Base-by-base conservation (phyloP, 1,284 basidiomycete species). In the Phellinidium pouzarii region DNA sequence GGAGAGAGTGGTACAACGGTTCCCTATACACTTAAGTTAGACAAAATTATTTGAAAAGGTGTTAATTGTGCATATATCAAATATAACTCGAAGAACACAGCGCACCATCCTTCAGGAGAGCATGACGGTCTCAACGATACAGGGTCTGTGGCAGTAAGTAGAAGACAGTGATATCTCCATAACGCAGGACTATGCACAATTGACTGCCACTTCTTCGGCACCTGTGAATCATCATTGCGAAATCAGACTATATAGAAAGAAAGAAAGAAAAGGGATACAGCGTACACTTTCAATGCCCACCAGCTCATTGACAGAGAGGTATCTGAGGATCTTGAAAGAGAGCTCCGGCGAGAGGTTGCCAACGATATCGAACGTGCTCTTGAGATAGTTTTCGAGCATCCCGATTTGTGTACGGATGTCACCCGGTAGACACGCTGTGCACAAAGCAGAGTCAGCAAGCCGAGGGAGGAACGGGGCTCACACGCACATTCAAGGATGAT, bases 361-460 rank as follows among this genome's bases (percentile, higher is more conserved):
- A 34, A 94, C 70, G 48, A 94, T 77, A 61, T 94, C 93, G 61
- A 87, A 87, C 4, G 88, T 87, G 20, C 82, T 83, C 59, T 78
- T 81, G 43, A 81, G 77, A 60, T 93, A 92, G 65, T 87, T 87
- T 65, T 93, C 81, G 17, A 95, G 77, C 4, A 91, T 76, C 0
- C 85, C 74, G 44, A 93, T 90, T 66, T 81, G 88, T 29, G 82
- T 74, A 6, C 78, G 78, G 42, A 90, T 87, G 60, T 90, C 87
- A 36, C 86, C 87, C 0, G 87, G 87, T 58, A 87, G 71, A 65
- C 81, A 80, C 8, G 84, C 81, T 81, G 59, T 41, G 50, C n/a
- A 14, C 11, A 25, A 37, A 37, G 19, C 42, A 41, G 48, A 36
- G 14, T 25, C 52, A 59, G 47, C 29, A 44, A 47, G 6, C 29